Percentiles rank a stretch among this genome's conserved stretches.
Conservation (phyloP, 1,284 basidiomycete genomes). For the Fomitiporia mediterranea region DNA sequence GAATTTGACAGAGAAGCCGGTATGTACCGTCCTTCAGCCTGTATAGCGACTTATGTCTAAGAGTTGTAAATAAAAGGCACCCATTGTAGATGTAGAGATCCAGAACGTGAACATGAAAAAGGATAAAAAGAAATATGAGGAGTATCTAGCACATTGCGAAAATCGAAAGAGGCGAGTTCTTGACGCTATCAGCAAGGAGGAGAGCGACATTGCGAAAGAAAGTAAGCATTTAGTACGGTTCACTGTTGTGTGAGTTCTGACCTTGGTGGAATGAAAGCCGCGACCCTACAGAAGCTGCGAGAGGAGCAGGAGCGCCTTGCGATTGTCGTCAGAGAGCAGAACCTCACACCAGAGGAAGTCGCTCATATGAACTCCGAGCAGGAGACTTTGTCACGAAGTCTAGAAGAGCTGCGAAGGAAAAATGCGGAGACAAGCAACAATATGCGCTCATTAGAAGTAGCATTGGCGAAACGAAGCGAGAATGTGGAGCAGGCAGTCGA, state of each 20-base stretch:
- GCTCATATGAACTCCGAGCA: conserved; percentile 82
- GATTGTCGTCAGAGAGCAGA: conserved; percentile 73
- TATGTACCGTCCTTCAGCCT: conserved; percentile 31
- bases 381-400: conserved; percentile 61
- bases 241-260: conserved; percentile 18
- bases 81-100: conserved; percentile 54
- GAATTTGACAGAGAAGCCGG: conserved; percentile 55
- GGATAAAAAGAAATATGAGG: conserved; percentile 68
- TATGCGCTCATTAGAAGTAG: conserved; percentile 73
- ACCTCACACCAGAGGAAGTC: conserved; percentile 82
- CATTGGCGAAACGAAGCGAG: conserved; percentile 69
- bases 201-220: conserved; percentile 51
- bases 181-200: conserved; percentile 57
- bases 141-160: conserved; percentile 60
- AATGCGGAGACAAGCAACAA: conserved; percentile 65
- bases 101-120: conserved; percentile 52
- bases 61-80: too few species aligned
- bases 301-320: conserved; percentile 58
- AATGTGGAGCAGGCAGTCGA: conserved; percentile 77
- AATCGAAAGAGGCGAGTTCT: conserved; percentile 56
- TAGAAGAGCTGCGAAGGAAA: conserved; percentile 73
- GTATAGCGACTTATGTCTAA: too few species aligned
- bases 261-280: conserved; percentile 34
- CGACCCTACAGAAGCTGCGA: conserved; percentile 54
- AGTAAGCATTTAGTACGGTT: conserved; percentile 18